phyloP scores from a whole-genome alignment of 116 monocot species.

The Posidonia oceanica region DNA sequence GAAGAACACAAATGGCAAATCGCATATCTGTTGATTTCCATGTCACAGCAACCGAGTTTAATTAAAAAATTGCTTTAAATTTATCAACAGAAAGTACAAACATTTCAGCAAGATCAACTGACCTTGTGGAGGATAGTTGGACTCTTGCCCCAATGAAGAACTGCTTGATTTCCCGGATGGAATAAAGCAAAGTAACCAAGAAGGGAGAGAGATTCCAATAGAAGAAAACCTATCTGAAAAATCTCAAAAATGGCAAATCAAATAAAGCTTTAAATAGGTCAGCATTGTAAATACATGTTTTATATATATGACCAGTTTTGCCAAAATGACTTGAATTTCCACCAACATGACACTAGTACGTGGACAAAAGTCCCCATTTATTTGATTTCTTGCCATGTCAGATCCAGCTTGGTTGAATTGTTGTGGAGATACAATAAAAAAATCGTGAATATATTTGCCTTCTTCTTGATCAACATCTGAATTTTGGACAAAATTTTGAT shows the following conservation, averaged over 20 bases:
- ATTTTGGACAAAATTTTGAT: too few relatives aligned
- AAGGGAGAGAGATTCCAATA: slow-evolving; percentile 75
- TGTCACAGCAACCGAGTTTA: neutral
- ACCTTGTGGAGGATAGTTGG: slow-evolving; percentile 99
- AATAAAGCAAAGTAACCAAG: slow-evolving; percentile 83
- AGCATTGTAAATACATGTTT: too few relatives aligned
- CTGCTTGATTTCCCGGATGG: slow-evolving; percentile 89
- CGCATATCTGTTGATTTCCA: slow-evolving; percentile 58
- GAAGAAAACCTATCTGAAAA: slow-evolving; percentile 67
- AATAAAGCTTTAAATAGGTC: neutral
- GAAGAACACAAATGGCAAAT: slow-evolving; percentile 94
- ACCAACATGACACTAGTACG: too few relatives aligned
- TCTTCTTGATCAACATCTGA: too few relatives aligned
- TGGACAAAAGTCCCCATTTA: too few relatives aligned
- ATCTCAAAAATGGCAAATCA: neutral
- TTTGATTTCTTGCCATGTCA: too few relatives aligned
- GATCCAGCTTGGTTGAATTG: too few relatives aligned
- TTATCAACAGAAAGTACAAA: neutral
- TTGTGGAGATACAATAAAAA: too few relatives aligned
- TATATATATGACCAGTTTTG: too few relatives aligned
- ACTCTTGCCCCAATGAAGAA: slow-evolving; percentile 96
- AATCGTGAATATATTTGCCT: neutral
- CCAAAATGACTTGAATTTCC: too few relatives aligned
- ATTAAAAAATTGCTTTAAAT: neutral
- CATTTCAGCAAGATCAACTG: neutral